These are phyloP conservation scores for Veloboletus limbatus DNA, from an alignment of 1,284 basidiomycete species.

Conservation along the genomic window DNA sequence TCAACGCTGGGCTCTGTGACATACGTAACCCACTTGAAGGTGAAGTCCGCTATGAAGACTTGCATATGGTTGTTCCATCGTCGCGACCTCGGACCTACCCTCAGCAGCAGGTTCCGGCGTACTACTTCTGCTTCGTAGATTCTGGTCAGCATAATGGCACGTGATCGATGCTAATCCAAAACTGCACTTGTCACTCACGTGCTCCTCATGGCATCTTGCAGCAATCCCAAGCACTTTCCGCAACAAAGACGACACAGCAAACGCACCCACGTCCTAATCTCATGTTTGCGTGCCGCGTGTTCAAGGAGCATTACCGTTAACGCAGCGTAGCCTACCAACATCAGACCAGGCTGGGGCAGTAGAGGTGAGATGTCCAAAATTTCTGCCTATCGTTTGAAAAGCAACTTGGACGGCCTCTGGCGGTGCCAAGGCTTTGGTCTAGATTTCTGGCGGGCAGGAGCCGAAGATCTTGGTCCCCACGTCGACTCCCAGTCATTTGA, in stretches of 20 bases:
- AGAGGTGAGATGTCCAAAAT: constrained; percentile 37
- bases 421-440: constrained; percentile 23
- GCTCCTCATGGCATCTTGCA: constrained; percentile 27
- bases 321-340: constrained; percentile 52
- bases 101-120: too few relatives aligned
- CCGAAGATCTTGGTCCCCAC: constrained; percentile 54
- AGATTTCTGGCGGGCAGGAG: constrained; percentile 39
- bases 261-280: constrained; percentile 40
- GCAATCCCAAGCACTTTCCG: constrained; percentile 40
- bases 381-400: constrained; percentile 28
- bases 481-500: constrained; percentile 23
- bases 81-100: too few relatives aligned
- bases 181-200: too few relatives aligned
- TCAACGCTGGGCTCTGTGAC: too few relatives aligned
- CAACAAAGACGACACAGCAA: constrained; percentile 44
- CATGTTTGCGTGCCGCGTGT: constrained; percentile 44
- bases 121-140: too few relatives aligned
- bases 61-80: too few relatives aligned
- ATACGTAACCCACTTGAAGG: too few relatives aligned
- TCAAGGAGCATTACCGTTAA: constrained; percentile 58
- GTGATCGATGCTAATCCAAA: too few relatives aligned
- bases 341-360: constrained; percentile 53
- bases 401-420: constrained; percentile 37
- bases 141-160: too few relatives aligned
- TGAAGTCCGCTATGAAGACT: too few relatives aligned